A percentile compares a stretch with the other conserved stretches of the same genome.
phyloP scores from a whole-genome alignment of 495 filamentous ascomycete genomes.

The Aspergillus panamensis region DNA sequence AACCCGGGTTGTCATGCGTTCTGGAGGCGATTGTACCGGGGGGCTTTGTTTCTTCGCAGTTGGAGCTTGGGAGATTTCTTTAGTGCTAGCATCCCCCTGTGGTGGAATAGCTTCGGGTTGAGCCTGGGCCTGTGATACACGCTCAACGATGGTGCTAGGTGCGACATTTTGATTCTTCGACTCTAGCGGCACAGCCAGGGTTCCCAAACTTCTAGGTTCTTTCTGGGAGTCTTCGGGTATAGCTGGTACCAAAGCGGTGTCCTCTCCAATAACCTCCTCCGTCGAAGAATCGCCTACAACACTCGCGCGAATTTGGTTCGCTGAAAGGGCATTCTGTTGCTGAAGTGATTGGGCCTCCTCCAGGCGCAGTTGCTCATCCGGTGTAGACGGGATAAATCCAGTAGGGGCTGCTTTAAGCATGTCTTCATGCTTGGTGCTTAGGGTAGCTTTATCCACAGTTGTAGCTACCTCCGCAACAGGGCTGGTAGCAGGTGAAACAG shows the following conservation, averaged over 20 bases:
- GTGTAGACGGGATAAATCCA: slow-evolving; percentile 39
- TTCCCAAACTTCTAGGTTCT: slow-evolving; percentile 13
- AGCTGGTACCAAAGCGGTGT: slow-evolving; percentile 12
- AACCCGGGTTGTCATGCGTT: slow-evolving; percentile 61
- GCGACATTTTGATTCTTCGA: slow-evolving; percentile 15
- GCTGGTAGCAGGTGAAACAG: slow-evolving; percentile 41
- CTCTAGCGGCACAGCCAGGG: slow-evolving; percentile 12
- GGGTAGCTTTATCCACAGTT: slow-evolving; percentile 22
- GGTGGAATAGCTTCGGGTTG: slow-evolving; percentile 10
- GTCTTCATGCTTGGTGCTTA: slow-evolving; percentile 27
- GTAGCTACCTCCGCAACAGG: slow-evolving; percentile 38
- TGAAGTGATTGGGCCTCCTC: slow-evolving; percentile 48
- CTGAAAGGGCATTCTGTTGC: slow-evolving; percentile 24
- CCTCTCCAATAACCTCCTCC: slow-evolving; percentile 30
- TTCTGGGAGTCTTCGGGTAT: slow-evolving; percentile 28
- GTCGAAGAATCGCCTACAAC: slow-evolving; percentile 14
- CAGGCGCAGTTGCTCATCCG: slow-evolving; percentile 48
- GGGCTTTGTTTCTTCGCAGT: slow-evolving; percentile 22
- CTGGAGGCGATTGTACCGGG: slow-evolving; percentile 33
- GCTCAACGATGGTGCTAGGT: slow-evolving; percentile 11
- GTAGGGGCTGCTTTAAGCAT: slow-evolving; percentile 19
- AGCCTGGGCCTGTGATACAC: slow-evolving; percentile 19
- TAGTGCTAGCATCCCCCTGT: slow-evolving; percentile 13
- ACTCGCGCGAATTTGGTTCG: slow-evolving; percentile 23
- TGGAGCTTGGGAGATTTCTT: slow-evolving; percentile 15